Evolutionary conservation across 1,139 yeast species (phyloP).

Genomic region (Kazachstania sp.): DNA sequence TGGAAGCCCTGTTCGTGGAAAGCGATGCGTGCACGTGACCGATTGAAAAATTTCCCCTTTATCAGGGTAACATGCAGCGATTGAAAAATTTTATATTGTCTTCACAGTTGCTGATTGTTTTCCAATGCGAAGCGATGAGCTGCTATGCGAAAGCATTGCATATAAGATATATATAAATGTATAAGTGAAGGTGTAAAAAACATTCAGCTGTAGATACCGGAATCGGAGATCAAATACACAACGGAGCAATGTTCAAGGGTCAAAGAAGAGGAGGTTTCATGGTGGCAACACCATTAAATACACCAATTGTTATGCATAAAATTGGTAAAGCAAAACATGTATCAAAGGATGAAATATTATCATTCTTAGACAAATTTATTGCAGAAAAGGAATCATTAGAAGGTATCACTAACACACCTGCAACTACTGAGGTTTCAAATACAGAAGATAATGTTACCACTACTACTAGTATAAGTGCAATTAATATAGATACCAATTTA

Average conservation of each 20-base stretch:
- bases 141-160: too few species aligned
- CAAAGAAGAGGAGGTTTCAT: conserved; percentile 34
- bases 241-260: conserved; percentile 24
- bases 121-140: too few species aligned
- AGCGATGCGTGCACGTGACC: too few species aligned
- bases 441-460: conserved; percentile 3
- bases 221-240: too few species aligned
- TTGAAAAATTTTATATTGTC: too few species aligned
- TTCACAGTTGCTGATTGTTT: too few species aligned
- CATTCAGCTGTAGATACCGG: too few species aligned
- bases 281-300: conserved; percentile 39
- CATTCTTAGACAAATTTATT: conserved; percentile 39
- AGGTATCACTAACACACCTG: not conserved
- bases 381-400: conserved; percentile 25
- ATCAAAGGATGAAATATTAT: conserved; percentile 37
- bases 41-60: too few species aligned
- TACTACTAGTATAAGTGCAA: conserved; percentile 3
- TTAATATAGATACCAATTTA: conserved; percentile 22
- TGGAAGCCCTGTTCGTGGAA: too few species aligned
- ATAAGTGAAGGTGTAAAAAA: too few species aligned
- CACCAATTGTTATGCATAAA: conserved; percentile 41
- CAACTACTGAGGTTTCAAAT: conserved; percentile 4
- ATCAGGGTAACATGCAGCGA: too few species aligned
- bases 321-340: conserved; percentile 28
- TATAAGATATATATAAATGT: too few species aligned